Percentiles rank a stretch among this genome's conserved stretches.
Conservation (phyloP, 306 rosid species). For the Dryas octopetala region DNA sequence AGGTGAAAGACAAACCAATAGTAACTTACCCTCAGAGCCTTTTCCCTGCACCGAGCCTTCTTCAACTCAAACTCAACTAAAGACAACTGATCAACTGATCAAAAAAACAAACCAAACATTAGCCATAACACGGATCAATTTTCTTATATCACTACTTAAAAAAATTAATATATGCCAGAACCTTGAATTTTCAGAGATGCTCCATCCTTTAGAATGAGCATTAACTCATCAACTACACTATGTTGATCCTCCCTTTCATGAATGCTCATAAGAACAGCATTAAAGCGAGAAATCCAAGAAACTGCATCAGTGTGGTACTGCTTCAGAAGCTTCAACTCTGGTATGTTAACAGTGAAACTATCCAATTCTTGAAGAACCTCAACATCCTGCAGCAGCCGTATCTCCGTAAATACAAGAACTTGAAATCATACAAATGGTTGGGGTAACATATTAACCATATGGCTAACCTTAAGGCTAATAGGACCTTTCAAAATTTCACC, state of each 20-base stretch:
- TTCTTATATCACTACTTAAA: not conserved
- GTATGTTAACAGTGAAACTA: constrained; percentile 53
- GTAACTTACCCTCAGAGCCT: constrained; percentile 55
- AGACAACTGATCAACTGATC: constrained; percentile 80
- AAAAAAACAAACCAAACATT: constrained; percentile 29
- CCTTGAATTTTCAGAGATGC: constrained; percentile 84
- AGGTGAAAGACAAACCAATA: constrained; percentile 11
- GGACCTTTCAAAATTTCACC: constrained; percentile 57
- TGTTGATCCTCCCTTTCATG: constrained; percentile 57
- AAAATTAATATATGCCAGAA: constrained; percentile 20
- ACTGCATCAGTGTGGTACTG: constrained; percentile 61
- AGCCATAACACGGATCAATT: not conserved
- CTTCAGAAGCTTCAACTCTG: constrained; percentile 73
- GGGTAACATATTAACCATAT: constrained; percentile 13
- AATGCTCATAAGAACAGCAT: constrained; percentile 47
- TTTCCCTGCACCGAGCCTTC: constrained; percentile 78
- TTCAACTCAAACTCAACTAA: constrained; percentile 73
- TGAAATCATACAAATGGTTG: constrained; percentile 14
- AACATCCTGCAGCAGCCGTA: constrained; percentile 57
- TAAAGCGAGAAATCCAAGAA: constrained; percentile 61
- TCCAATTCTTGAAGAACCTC: constrained; percentile 66
- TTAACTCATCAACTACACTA: constrained; percentile 58
- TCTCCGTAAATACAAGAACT: constrained; percentile 25
- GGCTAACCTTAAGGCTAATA: constrained; percentile 67
- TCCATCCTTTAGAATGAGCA: constrained; percentile 56